Conservation (phyloP, 768 basidiomycete genomes). For the Cyclocybe cylindracea region DNA sequence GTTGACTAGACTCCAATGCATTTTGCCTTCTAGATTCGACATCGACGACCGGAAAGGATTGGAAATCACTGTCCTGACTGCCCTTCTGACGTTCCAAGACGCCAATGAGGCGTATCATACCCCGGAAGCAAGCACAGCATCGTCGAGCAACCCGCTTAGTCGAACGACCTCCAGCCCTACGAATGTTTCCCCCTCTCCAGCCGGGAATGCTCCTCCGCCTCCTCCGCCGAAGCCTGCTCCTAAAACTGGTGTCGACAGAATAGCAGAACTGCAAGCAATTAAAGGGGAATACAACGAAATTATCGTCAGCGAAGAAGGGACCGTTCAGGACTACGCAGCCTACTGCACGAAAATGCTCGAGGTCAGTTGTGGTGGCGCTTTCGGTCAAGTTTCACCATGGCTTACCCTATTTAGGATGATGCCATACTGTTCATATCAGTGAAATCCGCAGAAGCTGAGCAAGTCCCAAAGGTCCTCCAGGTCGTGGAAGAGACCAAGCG, state of each 20-base stretch:
- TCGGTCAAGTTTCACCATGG: background rate
- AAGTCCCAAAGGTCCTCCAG: conserved; percentile 78
- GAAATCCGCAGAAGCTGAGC: conserved; percentile 57
- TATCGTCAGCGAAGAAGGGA: conserved; percentile 65
- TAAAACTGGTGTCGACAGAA: conserved; percentile 66
- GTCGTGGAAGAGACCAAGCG: conserved; percentile 82
- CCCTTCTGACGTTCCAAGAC: conserved; percentile 79
- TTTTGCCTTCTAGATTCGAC: conserved; percentile 59
- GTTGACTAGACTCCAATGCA: background rate
- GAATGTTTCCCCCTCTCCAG: conserved; percentile 1
- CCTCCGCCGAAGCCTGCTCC: conserved; percentile 64
- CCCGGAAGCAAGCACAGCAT: conserved; percentile 11
- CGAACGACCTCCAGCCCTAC: conserved; percentile 15
- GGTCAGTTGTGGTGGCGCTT: conserved; percentile 35
- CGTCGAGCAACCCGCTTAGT: conserved; percentile 10
- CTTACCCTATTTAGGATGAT: conserved; percentile 53
- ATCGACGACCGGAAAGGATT: conserved; percentile 84
- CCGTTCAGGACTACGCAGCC: conserved; percentile 63
- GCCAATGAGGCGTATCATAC: conserved; percentile 56
- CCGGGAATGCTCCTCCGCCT: conserved; percentile 34
- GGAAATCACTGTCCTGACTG: conserved; percentile 77
- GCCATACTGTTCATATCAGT: conserved; percentile 81
- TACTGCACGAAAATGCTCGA: conserved; percentile 66
- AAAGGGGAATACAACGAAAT: conserved; percentile 78
- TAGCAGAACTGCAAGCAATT: conserved; percentile 69